Base-by-base conservation (phyloP, 257 asterid species). In the Pogostemon cablin region DNA sequence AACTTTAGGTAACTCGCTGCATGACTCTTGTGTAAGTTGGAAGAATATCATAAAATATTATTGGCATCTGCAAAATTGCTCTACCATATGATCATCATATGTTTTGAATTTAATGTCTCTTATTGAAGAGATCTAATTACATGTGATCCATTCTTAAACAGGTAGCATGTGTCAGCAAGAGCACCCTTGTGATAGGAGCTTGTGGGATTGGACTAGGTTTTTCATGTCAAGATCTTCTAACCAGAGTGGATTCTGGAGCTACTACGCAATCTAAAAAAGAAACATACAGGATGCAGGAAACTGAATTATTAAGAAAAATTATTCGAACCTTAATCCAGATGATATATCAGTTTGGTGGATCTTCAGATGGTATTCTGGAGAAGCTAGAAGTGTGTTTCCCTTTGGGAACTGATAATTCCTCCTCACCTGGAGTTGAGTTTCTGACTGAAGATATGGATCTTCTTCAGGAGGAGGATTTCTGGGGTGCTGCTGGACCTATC, bases 201-300 rank as follows among this genome's bases (percentile, higher is more conserved):
- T 91, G 99, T 79, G 99, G 92, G 68, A 78, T 90, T 81, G 99
- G 98, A 75, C 77, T 95, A 84, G 99, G 99, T 69, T 85, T 86
- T 80, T 85, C 96, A 47, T 86, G 90, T 81, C 93, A 89, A 73
- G 93, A 79, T 75, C 92, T 91, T 84, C 93, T 89, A 61, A 85
- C 84, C 52, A 80, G 90, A 76, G 81, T 77, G 79, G 86, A 81
- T 68, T 77, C 89, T 72, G 92, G 76, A 52, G 77, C 77, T 72
- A 74, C 73, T 75, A 54, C 79, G 68, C 76, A 56, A 64, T 69
- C 46, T 20, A 84, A 69, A 60, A 86, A 81, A 75, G 95, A 81
- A 75, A 72, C 79, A 75, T 48, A 67, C 80, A 67, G 68, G 78
- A 71, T 58, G 64, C 81, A 80, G 77, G 98, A 91, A 84, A 74